Base-by-base conservation (phyloP, 164 flowering plant species). In the Echeveria elegans region DNA sequence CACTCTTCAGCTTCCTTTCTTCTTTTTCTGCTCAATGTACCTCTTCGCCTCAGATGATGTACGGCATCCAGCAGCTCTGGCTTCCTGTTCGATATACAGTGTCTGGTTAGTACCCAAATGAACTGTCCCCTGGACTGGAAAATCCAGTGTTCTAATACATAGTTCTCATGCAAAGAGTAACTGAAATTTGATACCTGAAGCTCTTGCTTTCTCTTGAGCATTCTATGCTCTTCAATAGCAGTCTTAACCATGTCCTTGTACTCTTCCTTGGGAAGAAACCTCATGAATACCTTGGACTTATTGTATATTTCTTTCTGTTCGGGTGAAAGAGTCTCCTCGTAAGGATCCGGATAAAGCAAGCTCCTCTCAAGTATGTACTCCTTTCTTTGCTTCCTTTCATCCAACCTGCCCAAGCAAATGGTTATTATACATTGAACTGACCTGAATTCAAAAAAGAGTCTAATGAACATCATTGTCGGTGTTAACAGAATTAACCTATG, bases 351-450 rank as follows among this genome's bases (percentile, higher is more conserved):
- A 73, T 81, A 78, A 59, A 91, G 88, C 65, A 91, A 73, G 67
- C 86, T 81, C 73, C 98, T 87, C 59, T 93, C 97, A 67, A 93
- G 71, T 64, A 93, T 82, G 67, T 90, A 93, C 65, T 90, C 88
- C 77, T 93, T 93, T 78, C 98, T 77, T n/a, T 93, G 86, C 74
- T 90, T 88, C 80, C 98, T 85, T 80, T 93, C 98, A 75, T 93
- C 98, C 73, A 93, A 92, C 86, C 99, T 94, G 85, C 48, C 71
- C 19, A 18, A 36, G 64, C 9, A 12, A 24, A 21, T 59, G 40
- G 66, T 24, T 67, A 69, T 41, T 47, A 4, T 1, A 26, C n/a
- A 7, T 36, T 0, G 28, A 12, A 31, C 2, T 23, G n/a, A n/a
- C n/a, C n/a, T n/a, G 10, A 15, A 52, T 19, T 19, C 19, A 14